Conservation (phyloP, 2,329 filamentous ascomycete genomes). For the Colletotrichum lupini region DNA sequence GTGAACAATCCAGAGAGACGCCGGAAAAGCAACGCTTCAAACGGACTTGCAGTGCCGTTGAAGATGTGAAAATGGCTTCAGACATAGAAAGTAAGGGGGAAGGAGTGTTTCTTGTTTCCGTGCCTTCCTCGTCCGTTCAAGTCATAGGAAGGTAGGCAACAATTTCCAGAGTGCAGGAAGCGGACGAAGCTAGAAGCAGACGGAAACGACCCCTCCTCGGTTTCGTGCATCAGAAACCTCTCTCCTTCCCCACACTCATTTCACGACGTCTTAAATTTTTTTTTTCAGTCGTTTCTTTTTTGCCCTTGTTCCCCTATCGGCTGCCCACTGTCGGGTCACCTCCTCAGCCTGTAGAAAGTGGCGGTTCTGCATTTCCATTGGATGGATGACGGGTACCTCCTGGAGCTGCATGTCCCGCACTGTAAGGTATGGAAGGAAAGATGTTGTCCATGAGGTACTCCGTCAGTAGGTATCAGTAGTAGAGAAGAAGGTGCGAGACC, state of each 20-base stretch:
- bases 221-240: conserved; percentile 22
- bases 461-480: neutral
- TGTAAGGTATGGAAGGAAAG: neutral
- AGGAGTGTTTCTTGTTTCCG: neutral
- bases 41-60: neutral
- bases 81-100: neutral
- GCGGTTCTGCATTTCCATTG: neutral
- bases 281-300: neutral
- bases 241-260: conserved; percentile 36
- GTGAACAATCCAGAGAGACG: neutral
- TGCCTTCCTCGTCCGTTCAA: neutral
- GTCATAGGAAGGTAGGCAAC: neutral
- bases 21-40: neutral
- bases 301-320: neutral
- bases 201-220: conserved; percentile 29
- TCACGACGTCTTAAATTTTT: conserved; percentile 10
- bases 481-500: neutral
- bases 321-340: neutral
- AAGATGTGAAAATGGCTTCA: neutral
- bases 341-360: neutral
- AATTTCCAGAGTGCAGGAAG: neutral
- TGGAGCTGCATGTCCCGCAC: neutral
- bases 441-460: too few relatives aligned
- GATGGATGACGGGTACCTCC: neutral
- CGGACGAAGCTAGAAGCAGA: conserved; percentile 17